Percentiles rank a stretch among this genome's conserved stretches.
phyloP scores from a whole-genome alignment of 2,329 filamentous ascomycete genomes.

The Verruconis gallopava region DNA sequence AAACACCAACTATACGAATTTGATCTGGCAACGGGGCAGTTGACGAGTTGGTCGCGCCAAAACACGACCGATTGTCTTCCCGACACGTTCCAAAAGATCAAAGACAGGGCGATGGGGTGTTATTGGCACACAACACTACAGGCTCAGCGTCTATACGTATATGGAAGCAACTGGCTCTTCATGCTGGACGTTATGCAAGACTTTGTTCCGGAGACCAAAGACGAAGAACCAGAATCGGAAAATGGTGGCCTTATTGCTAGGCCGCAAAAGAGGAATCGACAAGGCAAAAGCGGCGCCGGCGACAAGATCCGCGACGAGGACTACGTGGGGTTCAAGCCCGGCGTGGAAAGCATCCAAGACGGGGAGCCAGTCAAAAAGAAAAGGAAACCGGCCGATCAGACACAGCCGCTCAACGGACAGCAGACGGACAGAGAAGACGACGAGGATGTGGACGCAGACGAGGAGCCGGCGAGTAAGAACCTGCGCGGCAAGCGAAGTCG shows the following conservation, averaged over 20 bases:
- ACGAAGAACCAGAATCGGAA: constrained; percentile 6
- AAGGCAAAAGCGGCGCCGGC: constrained; percentile 7
- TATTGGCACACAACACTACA: constrained; percentile 61
- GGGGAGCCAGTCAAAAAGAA: neutral
- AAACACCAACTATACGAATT: constrained; percentile 63
- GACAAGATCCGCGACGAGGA: neutral
- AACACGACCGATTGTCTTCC: constrained; percentile 70
- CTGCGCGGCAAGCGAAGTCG: neutral
- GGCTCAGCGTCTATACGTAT: constrained; percentile 61
- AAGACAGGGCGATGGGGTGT: constrained; percentile 70
- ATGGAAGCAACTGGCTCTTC: constrained; percentile 73
- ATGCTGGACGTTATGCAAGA: constrained; percentile 81
- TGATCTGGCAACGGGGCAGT: constrained; percentile 59
- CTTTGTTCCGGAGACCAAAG: constrained; percentile 30
- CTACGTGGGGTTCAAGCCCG: constrained; percentile 3
- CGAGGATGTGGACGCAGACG: constrained; percentile 1
- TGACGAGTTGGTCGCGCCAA: constrained; percentile 75
- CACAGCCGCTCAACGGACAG: constrained; percentile 12
- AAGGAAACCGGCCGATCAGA: constrained; percentile 1
- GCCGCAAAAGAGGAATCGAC: constrained; percentile 6
- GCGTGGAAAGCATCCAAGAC: constrained; percentile 1
- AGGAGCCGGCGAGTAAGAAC: neutral
- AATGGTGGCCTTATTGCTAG: neutral
- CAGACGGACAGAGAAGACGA: neutral
- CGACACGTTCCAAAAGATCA: constrained; percentile 56